These are phyloP conservation scores for Alternaria sp. DNA, from an alignment of 2,329 filamentous ascomycete species.

Conservation along the genomic window DNA sequence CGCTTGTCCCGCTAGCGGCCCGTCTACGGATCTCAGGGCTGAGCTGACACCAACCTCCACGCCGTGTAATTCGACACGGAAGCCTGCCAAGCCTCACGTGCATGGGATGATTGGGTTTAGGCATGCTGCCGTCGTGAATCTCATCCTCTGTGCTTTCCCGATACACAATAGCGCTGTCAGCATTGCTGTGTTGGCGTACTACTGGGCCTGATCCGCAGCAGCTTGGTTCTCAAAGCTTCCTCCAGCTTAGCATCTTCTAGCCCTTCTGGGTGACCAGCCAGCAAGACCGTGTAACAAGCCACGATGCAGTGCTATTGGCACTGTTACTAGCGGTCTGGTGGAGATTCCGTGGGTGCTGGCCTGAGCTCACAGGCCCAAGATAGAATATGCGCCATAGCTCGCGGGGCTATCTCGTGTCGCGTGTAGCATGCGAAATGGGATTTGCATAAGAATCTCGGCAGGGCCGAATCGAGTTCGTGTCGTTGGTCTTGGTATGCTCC, in stretches of 20 bases:
- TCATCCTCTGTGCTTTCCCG: not conserved
- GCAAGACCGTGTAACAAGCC: slow-evolving; percentile 18
- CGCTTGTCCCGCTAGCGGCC: slow-evolving; percentile 6
- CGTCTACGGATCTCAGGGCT: slow-evolving; percentile 5
- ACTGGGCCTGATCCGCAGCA: not conserved
- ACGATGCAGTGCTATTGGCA: slow-evolving; percentile 18
- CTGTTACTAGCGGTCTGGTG: slow-evolving; percentile 9
- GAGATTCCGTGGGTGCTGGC: not conserved
- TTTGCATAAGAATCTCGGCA: slow-evolving; percentile 15
- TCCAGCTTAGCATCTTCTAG: slow-evolving; percentile 5
- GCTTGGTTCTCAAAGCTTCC: slow-evolving; percentile 1
- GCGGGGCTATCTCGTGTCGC: not conserved
- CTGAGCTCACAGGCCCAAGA: slow-evolving; percentile 1
- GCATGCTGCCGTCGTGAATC: not conserved
- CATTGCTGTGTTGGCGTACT: slow-evolving; percentile 6
- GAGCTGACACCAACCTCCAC: slow-evolving; percentile 8
- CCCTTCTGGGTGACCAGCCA: slow-evolving; percentile 14
- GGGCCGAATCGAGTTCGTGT: not conserved
- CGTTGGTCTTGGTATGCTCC: not conserved
- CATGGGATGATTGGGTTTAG: slow-evolving; percentile 1
- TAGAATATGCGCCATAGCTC: slow-evolving; percentile 10
- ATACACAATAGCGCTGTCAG: slow-evolving; percentile 6
- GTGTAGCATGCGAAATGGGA: slow-evolving; percentile 8
- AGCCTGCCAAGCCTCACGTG: slow-evolving; percentile 14
- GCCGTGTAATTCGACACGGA: slow-evolving; percentile 12